Evolutionary conservation across 2,329 filamentous ascomycete species (phyloP), one percentile per base, ranked within the genome.

Genomic region (Colletotrichum sojae): DNA sequence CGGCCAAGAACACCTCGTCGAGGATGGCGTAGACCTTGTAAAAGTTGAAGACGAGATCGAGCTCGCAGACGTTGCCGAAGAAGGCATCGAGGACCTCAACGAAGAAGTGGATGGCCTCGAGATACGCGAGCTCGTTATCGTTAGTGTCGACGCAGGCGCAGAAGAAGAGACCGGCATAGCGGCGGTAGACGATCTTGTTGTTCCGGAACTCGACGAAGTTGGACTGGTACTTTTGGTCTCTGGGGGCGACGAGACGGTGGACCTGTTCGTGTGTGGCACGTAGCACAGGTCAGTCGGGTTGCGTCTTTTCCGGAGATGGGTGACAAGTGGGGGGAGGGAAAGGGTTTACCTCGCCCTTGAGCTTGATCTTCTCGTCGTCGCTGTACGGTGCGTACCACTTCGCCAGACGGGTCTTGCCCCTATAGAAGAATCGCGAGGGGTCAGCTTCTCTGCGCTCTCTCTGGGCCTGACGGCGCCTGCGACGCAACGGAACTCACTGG

Each of bases 321-420:
- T 55, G 45, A 48, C 16, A 18, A 6, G 9, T 10, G 15, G 63
- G 64, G 58, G 53, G 49, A 60, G 63, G 39, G 39, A 25, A 25
- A 25, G 39, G 46, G 80, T 84, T 67, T 83, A 94, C 93, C 85
- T 99, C 96, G 88, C 96, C 96, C 83, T 99, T 99, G 76, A 99
- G 88, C 84, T 97, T 98, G 81, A 99, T 94, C 86, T 99, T 99
- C 81, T 99, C 94, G 81, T 98, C 95, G 86, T 99, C 96, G 83
- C 91, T 97, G 86, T 98, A 99, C 71, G 96, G 95, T 74, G 93
- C 94, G 86, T 99, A 99, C 95, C 95, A 99, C 85, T 99, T 99
- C 73, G 96, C 96, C 73, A 99, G 89, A 76, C 96, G 93, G 75
- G 96, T 99, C 86, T 99, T 99, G 83, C 96, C 96, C 88, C 95